Evolutionary conservation across 345 rosid species (phyloP).

Genomic region (Pugionium dolabratum): DNA sequence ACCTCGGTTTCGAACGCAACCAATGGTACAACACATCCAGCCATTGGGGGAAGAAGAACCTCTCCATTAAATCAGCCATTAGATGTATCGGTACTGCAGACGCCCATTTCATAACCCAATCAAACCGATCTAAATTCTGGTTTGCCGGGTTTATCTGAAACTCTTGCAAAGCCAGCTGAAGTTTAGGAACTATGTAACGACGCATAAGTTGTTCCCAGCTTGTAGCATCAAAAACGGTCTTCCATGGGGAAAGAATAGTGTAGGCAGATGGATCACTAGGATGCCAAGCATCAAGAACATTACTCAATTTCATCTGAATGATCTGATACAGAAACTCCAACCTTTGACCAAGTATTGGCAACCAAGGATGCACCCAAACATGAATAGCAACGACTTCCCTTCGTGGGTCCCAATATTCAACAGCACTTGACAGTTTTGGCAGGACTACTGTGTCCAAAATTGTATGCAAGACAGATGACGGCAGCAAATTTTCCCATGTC

Average conservation of each 20-base stretch:
- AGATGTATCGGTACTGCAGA: conserved; percentile 80
- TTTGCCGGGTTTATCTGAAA: conserved; percentile 76
- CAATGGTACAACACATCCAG: conserved; percentile 82
- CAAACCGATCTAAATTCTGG: conserved; percentile 72
- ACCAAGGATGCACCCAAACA: conserved; percentile 95
- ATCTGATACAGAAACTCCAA: conserved; percentile 75
- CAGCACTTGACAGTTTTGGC: conserved; percentile 80
- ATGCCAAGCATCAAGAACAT: conserved; percentile 92
- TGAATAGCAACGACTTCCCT: conserved; percentile 82
- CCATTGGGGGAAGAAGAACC: conserved; percentile 87
- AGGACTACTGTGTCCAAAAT: conserved; percentile 64
- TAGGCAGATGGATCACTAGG: conserved; percentile 84
- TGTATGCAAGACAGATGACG: conserved; percentile 60
- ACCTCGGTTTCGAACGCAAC: conserved; percentile 69
- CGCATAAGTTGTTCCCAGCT: conserved; percentile 95
- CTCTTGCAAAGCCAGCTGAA: conserved; percentile 81
- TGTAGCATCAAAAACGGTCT: conserved; percentile 75
- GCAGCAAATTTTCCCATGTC: conserved; percentile 75
- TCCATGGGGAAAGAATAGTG: conserved; percentile 90
- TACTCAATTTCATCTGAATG: conserved; percentile 77
- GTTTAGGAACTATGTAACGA: conserved; percentile 83
- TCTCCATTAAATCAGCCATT: conserved; percentile 88
- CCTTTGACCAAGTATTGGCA: conserved; percentile 76
- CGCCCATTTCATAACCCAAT: conserved; percentile 87
- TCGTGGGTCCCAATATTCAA: conserved; percentile 87